A percentile compares a stretch with the other conserved stretches of the same genome.
phyloP scores from a whole-genome alignment of 805 yeast species.

The Candida yuanshanica region DNA sequence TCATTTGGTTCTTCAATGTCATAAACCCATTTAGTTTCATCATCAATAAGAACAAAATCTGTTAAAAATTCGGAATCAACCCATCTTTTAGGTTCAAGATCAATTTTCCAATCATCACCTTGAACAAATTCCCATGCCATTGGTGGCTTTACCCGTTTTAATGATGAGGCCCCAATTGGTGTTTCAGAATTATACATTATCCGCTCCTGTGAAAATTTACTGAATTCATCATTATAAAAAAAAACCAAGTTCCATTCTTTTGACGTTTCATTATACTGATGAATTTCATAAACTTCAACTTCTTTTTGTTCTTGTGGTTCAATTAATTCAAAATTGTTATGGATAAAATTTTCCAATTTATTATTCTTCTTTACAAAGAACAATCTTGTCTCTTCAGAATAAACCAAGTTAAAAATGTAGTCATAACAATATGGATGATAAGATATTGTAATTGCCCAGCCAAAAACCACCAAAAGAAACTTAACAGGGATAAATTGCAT shows the following conservation, averaged over 20 bases:
- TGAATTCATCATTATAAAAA: constrained; percentile 39
- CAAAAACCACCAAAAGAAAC: constrained; percentile 26
- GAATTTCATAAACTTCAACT: constrained; percentile 67
- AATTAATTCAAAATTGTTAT: not conserved
- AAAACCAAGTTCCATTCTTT: constrained; percentile 64
- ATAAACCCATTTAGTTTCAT: constrained; percentile 83
- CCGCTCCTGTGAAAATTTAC: not conserved
- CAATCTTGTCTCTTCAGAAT: constrained; percentile 63
- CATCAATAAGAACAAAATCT: constrained; percentile 56
- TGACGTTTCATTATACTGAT: constrained; percentile 32
- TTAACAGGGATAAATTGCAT: constrained; percentile 31
- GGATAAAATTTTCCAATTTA: constrained; percentile 38
- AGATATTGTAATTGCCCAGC: constrained; percentile 45
- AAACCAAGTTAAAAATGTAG: constrained; percentile 37
- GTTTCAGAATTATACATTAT: not conserved
- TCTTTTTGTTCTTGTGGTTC: constrained; percentile 41
- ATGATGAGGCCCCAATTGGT: not conserved
- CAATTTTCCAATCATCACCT: constrained; percentile 55
- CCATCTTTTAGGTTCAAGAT: constrained; percentile 62
- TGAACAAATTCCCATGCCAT: constrained; percentile 47
- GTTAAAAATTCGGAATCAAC: constrained; percentile 42
- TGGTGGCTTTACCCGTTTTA: constrained; percentile 45
- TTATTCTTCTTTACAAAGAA: constrained; percentile 43
- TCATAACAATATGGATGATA: constrained; percentile 54
- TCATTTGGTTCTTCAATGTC: constrained; percentile 35